Evolutionary conservation across 2,329 filamentous ascomycete genomes (phyloP).

Genomic region (Monosporascus sp.): DNA sequence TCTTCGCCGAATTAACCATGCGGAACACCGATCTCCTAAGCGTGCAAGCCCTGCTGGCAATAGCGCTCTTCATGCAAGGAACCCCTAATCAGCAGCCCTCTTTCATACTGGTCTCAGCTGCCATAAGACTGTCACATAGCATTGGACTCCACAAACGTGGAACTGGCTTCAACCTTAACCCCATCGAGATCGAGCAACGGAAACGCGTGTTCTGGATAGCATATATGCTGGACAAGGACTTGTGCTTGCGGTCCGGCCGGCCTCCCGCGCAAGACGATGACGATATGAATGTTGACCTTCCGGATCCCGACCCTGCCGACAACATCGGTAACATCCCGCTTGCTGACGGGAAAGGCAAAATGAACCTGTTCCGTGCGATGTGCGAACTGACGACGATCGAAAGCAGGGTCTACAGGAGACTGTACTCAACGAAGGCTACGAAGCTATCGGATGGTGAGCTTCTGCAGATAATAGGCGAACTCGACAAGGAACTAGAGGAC

Average conservation of each 20-base stretch:
- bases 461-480: slow-evolving; percentile 89
- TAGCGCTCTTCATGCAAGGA: slow-evolving; percentile 91
- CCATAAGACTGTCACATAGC: slow-evolving; percentile 84
- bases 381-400: slow-evolving; percentile 89
- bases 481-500: slow-evolving; percentile 83
- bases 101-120: slow-evolving; percentile 84
- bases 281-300: slow-evolving; percentile 91
- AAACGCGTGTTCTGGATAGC: slow-evolving; percentile 63
- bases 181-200: slow-evolving; percentile 87
- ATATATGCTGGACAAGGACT: slow-evolving; percentile 60
- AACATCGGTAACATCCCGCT: slow-evolving; percentile 93
- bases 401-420: slow-evolving; percentile 84
- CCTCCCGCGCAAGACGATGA: slow-evolving; percentile 60
- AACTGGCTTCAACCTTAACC: slow-evolving; percentile 87
- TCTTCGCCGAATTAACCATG: slow-evolving; percentile 89
- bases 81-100: slow-evolving; percentile 95
- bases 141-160: slow-evolving; percentile 94
- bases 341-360: slow-evolving; percentile 80
- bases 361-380: slow-evolving; percentile 92
- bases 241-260: slow-evolving; percentile 54
- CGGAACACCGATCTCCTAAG: slow-evolving; percentile 92
- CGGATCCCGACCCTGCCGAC: slow-evolving; percentile 83
- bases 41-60: slow-evolving; percentile 88
- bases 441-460: slow-evolving; percentile 91
- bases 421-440: slow-evolving; percentile 89